phyloP scores from a whole-genome alignment of 805 yeast species.

The Saturnispora serradocipensis region DNA sequence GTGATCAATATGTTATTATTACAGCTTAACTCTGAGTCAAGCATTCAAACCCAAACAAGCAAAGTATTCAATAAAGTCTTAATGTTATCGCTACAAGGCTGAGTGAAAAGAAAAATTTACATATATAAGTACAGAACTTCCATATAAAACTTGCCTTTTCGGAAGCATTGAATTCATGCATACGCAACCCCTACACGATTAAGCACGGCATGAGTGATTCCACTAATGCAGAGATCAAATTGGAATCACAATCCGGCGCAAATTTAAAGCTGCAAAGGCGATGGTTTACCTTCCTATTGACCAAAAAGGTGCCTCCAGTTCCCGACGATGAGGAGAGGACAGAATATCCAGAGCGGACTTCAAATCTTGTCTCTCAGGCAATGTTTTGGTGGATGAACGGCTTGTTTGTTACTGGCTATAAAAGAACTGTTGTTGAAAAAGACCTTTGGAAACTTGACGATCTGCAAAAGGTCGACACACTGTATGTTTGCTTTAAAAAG shows the following conservation, averaged over 20 bases:
- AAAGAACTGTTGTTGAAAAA: constrained; percentile 55
- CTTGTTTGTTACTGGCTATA: constrained; percentile 56
- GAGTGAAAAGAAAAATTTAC: too few species aligned
- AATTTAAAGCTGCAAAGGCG: constrained; percentile 32
- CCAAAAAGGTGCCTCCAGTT: constrained; percentile 41
- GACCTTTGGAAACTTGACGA: constrained; percentile 46
- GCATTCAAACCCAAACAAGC: too few species aligned
- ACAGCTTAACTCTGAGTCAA: too few species aligned
- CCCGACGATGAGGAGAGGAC: constrained; percentile 43
- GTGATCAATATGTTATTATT: too few species aligned
- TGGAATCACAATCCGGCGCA: constrained; percentile 6
- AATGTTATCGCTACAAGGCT: too few species aligned
- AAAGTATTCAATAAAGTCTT: too few species aligned
- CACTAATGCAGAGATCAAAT: not conserved
- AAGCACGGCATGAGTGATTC: too few species aligned
- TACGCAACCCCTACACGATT: too few species aligned
- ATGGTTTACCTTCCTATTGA: constrained; percentile 40
- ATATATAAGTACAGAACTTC: too few species aligned
- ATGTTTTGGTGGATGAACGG: constrained; percentile 67
- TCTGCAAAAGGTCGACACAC: constrained; percentile 32
- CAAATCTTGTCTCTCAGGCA: constrained; percentile 34
- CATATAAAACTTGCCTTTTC: too few species aligned
- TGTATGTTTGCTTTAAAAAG: constrained; percentile 30
- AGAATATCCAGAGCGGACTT: constrained; percentile 37
- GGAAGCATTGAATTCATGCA: too few species aligned